Evolutionary conservation across 345 rosid species (phyloP), one percentile per base, ranked within the genome.

Genomic region (Linum lewisii): DNA sequence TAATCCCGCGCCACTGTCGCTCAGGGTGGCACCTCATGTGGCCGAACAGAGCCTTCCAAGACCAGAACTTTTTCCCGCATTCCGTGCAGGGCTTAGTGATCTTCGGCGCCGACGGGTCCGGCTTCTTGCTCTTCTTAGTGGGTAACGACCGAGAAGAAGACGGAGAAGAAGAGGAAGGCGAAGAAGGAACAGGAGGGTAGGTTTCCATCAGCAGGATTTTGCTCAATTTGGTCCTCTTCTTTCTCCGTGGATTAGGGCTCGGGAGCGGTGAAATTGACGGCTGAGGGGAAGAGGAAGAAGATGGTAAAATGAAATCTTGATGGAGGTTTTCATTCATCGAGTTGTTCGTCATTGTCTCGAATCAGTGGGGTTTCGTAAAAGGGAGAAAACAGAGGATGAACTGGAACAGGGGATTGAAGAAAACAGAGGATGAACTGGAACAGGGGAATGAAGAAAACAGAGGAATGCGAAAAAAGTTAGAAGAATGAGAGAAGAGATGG

Each of bases 21-120:
- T 81, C 88, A 18, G 93, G 96, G 51, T 88, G 96, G 61, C 82
- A 77, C 73, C 88, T 77, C 93, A 88, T 88, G 76, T 88, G 96
- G n/a, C 96, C 93, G 57, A 77, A 88, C 24, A 50, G 69, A 7
- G 66, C 67, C 79, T 95, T 51, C 95, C 77, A 73, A 0, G 99
- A 94, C 88, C 88, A 83, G 63, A 94, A 94, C 73, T 67, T 73
- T 81, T 82, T 90, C 24, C 97, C 95, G 58, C 99, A 94, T 75
- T 94, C 97, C 5, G 73, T 87, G 42, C 99, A 94, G 3, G 95
- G 90, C n/a, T 71, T 59, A 1, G 92, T 85, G 66, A 79, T 85
- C 73, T 87, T 87, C 2, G 95, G 94, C 0, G 85, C 87, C 13
- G 59, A 66, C 11, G 90, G 84, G 75, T 86, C 90, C 7, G 93